Evolutionary conservation across 768 basidiomycete species (phyloP).

Genomic region (Lactarius quietus): DNA sequence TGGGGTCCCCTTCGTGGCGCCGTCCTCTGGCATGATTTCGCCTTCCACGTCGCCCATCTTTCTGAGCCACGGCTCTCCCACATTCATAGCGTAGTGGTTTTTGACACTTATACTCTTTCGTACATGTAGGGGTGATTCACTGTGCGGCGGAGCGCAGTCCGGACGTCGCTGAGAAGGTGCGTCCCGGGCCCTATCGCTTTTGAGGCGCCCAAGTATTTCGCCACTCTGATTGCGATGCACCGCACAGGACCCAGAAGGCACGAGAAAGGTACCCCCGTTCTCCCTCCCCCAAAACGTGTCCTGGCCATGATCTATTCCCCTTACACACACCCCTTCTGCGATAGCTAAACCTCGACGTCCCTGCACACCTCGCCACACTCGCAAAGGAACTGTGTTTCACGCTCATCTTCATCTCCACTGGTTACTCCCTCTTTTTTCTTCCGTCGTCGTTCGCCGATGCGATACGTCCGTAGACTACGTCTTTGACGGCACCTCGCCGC

Average conservation of each 20-base stretch:
- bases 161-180: slow-evolving; percentile 86
- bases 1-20: background rate
- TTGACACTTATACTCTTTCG: background rate
- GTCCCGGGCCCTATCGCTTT: slow-evolving; percentile 27
- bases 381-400: slow-evolving; percentile 58
- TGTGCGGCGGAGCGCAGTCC: slow-evolving; percentile 94
- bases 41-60: too few relatives aligned
- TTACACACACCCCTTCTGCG: background rate
- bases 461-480: slow-evolving; percentile 70
- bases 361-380: slow-evolving; percentile 65
- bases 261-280: slow-evolving; percentile 47
- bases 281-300: background rate
- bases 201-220: background rate
- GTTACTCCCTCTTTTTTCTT: slow-evolving; percentile 33
- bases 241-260: slow-evolving; percentile 61
- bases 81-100: background rate
- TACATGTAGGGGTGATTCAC: slow-evolving; percentile 73
- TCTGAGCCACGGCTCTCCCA: background rate
- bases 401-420: slow-evolving; percentile 91
- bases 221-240: background rate
- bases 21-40: background rate
- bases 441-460: background rate
- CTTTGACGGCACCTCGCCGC: slow-evolving; percentile 90
- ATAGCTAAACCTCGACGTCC: slow-evolving; percentile 81
- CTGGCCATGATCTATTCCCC: background rate